phyloP scores from a whole-genome alignment of 1,284 basidiomycete genomes.

The Ceratobasidium sp. region DNA sequence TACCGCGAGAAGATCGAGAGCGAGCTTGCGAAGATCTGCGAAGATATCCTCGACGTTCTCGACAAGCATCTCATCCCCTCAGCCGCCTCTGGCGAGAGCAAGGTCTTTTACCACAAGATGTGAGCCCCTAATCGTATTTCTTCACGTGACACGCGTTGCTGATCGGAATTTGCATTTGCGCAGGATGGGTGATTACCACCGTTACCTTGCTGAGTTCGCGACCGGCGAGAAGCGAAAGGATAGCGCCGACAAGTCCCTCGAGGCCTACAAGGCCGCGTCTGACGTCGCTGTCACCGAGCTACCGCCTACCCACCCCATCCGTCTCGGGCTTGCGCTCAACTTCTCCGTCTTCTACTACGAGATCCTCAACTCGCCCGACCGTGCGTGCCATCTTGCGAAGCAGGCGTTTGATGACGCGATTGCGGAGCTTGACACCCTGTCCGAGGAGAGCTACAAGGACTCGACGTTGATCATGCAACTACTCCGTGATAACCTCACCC shows the following conservation, averaged over 20 bases:
- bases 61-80: constrained; percentile 99
- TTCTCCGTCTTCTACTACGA: constrained; percentile 99
- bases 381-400: constrained; percentile 99
- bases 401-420: constrained; percentile 99
- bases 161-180: constrained; percentile 12
- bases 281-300: constrained; percentile 98
- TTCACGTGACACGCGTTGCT: constrained; percentile 44
- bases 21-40: constrained; percentile 99
- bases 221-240: constrained; percentile 99
- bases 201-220: constrained; percentile 99
- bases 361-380: constrained; percentile 99
- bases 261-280: constrained; percentile 99
- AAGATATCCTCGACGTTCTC: constrained; percentile 98
- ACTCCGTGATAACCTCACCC: constrained; percentile 97
- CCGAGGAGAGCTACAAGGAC: constrained; percentile 99
- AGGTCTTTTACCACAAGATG: constrained; percentile 99
- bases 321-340: constrained; percentile 98
- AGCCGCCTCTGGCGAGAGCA: constrained; percentile 97
- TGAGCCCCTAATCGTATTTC: constrained; percentile 59
- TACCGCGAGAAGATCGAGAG: constrained; percentile 99
- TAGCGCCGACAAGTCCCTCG: constrained; percentile 97
- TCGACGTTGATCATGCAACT: constrained; percentile 99
- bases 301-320: constrained; percentile 98
- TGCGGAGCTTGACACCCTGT: constrained; percentile 99
- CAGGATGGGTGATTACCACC: constrained; percentile 99